Evolutionary conservation across 305 asterid species (phyloP), one percentile per base, ranked within the genome.

Genomic region (Rubia tinctorum): DNA sequence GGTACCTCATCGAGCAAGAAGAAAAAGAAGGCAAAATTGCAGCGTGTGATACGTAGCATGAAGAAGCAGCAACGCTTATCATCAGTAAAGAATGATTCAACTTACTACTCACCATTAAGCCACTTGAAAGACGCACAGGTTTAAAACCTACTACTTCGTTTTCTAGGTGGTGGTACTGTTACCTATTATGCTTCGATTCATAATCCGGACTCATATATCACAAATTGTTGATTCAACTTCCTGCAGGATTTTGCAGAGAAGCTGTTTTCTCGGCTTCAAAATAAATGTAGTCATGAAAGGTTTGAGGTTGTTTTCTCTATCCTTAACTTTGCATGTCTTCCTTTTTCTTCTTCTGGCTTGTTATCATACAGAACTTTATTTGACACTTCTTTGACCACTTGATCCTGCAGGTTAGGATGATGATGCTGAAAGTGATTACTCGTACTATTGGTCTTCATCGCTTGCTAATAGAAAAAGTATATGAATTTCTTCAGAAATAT

Each of bases 71-170:
- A 95, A 74, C 90, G 98, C 22, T 22, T 78, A 60, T 88, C 92
- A 80, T 85, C 95, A 20, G 90, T 85, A 79, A 88, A 82, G 58
- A 85, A 68, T 73, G 79, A 74, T 77, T 58, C 86, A 73, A 89
- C 80, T 79, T 88, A 85, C 81, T 83, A 80, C 80, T 92, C 99
- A 70, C 99, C 99, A 75, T 85, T 95, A 71, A 95, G 86, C 86
- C 92, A 95, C 84, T 84, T 92, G 87, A 92, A 89, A 80, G 99
- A 95, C 84, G 84, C 98, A 27, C 97, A 95, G 96, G 99, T 92
- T n/a, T 81, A 74, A 77, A 40, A 39, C 34, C 68, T 25, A 42
- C 71, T 51, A 17, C 5, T 67, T 39, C 71, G 53, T 47, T 70
- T 63, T 60, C 55, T 37, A 39, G 69, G 47, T 64, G 43, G 47